Conservation (phyloP, 176 grass and related monocot genomes). For the Triticum urartu region DNA sequence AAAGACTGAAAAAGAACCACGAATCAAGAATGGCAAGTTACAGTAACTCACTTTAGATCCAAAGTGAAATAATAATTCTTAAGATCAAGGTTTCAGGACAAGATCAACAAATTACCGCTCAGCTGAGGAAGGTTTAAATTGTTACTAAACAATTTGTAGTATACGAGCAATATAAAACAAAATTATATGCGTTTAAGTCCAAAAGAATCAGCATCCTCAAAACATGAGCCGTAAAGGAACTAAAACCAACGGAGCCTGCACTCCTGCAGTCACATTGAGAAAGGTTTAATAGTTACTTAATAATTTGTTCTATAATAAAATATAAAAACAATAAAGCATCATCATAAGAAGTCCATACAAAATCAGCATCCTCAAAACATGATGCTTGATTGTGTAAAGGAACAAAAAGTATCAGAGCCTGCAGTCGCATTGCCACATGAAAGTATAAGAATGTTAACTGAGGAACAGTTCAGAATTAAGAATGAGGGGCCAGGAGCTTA, state of each 20-base stretch:
- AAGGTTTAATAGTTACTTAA: not conserved
- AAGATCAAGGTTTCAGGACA: not conserved
- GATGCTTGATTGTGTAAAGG: not conserved
- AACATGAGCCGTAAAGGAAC: constrained; percentile 9
- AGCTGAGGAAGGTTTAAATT: not conserved
- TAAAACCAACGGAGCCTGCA: constrained; percentile 4
- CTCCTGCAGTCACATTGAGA: not conserved
- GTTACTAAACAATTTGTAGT: not conserved
- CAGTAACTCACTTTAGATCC: constrained; percentile 8
- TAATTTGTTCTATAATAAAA: no score
- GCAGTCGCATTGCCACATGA: not conserved
- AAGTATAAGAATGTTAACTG: constrained; percentile 22
- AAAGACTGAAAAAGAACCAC: not conserved
- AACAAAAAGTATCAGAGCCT: constrained; percentile 12
- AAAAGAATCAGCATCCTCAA: not conserved
- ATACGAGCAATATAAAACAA: not conserved
- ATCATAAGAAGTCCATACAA: not conserved
- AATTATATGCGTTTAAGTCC: not conserved
- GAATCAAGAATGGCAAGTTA: constrained; percentile 2
- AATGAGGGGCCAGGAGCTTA: not conserved
- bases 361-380: not conserved
- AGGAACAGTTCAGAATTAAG: constrained; percentile 13
- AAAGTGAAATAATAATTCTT: not conserved
- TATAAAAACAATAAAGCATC: not conserved
- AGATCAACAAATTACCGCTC: not conserved